These are phyloP conservation scores for Solioccasus polychromus DNA, from an alignment of 768 basidiomycete genomes.

Conservation along the genomic window DNA sequence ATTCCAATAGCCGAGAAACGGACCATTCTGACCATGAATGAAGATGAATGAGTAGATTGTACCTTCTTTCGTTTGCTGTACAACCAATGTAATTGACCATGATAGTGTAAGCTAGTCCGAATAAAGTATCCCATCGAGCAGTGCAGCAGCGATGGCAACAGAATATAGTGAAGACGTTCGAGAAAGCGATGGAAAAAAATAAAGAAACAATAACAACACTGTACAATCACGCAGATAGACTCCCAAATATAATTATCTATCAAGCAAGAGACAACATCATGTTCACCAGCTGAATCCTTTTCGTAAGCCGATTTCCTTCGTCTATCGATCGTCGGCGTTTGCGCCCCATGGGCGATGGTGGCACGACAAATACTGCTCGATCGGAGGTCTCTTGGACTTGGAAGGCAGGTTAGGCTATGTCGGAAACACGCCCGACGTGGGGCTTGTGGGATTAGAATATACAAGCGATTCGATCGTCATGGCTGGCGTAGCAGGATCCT, in stretches of 20 bases:
- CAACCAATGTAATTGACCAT: too few species aligned
- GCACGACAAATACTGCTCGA: constrained; percentile 38
- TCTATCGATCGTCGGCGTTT: constrained; percentile 29
- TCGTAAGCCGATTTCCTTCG: constrained; percentile 23
- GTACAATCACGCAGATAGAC: constrained; percentile 18
- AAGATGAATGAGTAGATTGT: too few species aligned
- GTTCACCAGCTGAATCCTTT: constrained; percentile 17
- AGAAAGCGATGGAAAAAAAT: too few species aligned
- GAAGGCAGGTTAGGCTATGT: constrained; percentile 12
- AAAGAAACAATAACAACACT: too few species aligned
- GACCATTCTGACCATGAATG: too few species aligned
- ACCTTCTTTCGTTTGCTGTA: too few species aligned
- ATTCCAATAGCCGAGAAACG: too few species aligned
- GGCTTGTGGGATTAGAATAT: constrained; percentile 65
- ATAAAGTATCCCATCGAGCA: too few species aligned
- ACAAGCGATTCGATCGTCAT: constrained; percentile 67
- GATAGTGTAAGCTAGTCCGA: too few species aligned
- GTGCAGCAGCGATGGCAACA: too few species aligned
- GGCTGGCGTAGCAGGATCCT: constrained; percentile 31
- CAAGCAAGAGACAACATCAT: constrained; percentile 16
- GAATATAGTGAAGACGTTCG: too few species aligned
- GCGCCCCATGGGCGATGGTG: constrained; percentile 18
- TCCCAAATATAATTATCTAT: constrained; percentile 3
- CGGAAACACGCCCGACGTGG: constrained; percentile 34
- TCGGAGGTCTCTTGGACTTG: constrained; percentile 31